Conservation (phyloP, 352 stramenopile genomes). For the Pythium vanterpoolii region DNA sequence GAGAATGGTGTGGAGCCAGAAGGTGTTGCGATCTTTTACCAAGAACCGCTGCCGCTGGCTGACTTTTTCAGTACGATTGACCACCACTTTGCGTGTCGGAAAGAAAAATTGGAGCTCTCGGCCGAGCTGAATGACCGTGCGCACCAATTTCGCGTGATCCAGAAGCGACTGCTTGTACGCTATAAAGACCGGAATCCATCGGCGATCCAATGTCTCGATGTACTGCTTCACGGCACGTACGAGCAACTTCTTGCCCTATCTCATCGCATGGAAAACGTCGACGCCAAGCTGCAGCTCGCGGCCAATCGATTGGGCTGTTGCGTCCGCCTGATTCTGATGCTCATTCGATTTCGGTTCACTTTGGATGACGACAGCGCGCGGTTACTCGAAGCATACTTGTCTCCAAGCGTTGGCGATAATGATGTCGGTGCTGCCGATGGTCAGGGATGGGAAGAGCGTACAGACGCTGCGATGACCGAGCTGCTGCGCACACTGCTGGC, state of each 20-base stretch:
- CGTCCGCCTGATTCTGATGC: slow-evolving; percentile 74
- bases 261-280: slow-evolving; percentile 61
- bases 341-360: slow-evolving; percentile 81
- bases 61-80: slow-evolving; percentile 90
- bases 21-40: slow-evolving; percentile 66
- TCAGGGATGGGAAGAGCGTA: slow-evolving; percentile 88
- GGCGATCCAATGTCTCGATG: slow-evolving; percentile 75
- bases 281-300: slow-evolving; percentile 45
- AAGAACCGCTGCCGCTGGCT: slow-evolving; percentile 78
- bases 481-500: slow-evolving; percentile 75
- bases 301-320: slow-evolving; percentile 71
- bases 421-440: slow-evolving; percentile 33
- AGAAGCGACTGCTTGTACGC: slow-evolving; percentile 87
- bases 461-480: slow-evolving; percentile 82
- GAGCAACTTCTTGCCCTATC: slow-evolving; percentile 74
- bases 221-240: slow-evolving; percentile 86
- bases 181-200: slow-evolving; percentile 89
- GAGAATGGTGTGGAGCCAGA: neutral
- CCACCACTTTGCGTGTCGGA: slow-evolving; percentile 71
- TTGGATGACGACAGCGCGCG: slow-evolving; percentile 59
- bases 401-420: slow-evolving; percentile 54
- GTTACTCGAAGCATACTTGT: slow-evolving; percentile 67
- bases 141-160: slow-evolving; percentile 87
- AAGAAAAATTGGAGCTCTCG: slow-evolving; percentile 58
- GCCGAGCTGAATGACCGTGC: slow-evolving; percentile 79